phyloP scores from a whole-genome alignment of 129 eudicot genomes.

The Erigeron canadensis region DNA sequence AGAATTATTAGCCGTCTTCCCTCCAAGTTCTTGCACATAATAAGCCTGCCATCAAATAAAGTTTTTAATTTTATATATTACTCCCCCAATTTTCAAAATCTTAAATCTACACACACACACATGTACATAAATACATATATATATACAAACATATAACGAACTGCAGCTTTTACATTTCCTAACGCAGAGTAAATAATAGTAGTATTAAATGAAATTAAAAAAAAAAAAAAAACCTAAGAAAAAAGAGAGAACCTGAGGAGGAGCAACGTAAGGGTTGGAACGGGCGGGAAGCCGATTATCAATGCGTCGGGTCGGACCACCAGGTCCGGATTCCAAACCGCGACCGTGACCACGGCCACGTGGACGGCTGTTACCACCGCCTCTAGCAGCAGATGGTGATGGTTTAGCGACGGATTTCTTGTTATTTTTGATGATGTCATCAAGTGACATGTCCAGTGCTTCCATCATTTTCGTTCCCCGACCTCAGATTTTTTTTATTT shows the following conservation, averaged over 20 bases:
- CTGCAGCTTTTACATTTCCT: not conserved
- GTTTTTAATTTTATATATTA: no score
- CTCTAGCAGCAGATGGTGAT: no score
- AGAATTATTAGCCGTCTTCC: constrained; percentile 16
- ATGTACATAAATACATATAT: not conserved
- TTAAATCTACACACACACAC: constrained; percentile 12
- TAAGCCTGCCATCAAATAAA: constrained; percentile 40
- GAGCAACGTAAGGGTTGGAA: not conserved
- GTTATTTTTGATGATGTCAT: not conserved
- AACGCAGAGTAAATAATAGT: not conserved
- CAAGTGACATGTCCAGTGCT: not conserved
- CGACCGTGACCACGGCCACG: not conserved
- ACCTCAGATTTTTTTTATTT: not conserved
- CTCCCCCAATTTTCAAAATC: constrained; percentile 8
- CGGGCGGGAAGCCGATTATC: not conserved
- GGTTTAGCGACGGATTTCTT: not conserved
- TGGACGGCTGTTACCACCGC: not conserved
- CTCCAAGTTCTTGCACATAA: constrained; percentile 33
- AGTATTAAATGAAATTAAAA: no score
- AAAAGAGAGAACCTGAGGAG: not conserved
- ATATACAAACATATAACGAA: no score
- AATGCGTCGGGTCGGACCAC: not conserved
- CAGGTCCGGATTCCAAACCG: not conserved
- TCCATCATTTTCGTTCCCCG: not conserved
- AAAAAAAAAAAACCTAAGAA: no score